Evolutionary conservation across 352 stramenopile genomes (phyloP).

Genomic region (Plasmopara muralis): DNA sequence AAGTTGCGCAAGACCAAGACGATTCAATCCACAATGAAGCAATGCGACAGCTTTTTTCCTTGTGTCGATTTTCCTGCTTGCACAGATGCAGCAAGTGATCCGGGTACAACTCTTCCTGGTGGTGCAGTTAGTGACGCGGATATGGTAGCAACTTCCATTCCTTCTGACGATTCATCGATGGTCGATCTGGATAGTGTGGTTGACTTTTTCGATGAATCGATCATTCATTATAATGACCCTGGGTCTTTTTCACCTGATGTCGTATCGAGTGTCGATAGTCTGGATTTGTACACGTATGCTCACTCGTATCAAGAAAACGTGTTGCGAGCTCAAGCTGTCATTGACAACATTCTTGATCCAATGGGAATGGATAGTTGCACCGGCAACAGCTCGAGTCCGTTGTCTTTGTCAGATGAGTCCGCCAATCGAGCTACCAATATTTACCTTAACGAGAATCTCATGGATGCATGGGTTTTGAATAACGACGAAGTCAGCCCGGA

Average conservation of each 20-base stretch:
- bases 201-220: background rate
- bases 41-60: background rate
- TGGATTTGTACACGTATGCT: conserved; percentile 8
- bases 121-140: conserved; percentile 1
- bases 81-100: background rate
- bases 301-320: conserved; percentile 13
- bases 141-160: background rate
- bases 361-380: conserved; percentile 19
- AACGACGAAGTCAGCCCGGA: conserved; percentile 1
- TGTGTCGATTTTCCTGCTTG: no score
- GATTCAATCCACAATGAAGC: conserved; percentile 2
- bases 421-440: background rate
- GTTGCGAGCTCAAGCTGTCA: conserved; percentile 16
- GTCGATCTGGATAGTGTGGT: background rate
- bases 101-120: background rate
- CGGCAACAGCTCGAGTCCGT: background rate
- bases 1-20: conserved; percentile 11
- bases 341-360: conserved; percentile 26
- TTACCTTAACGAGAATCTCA: conserved; percentile 2
- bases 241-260: conserved; percentile 29
- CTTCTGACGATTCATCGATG: background rate
- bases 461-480: conserved; percentile 4
- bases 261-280: conserved; percentile 22
- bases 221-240: conserved; percentile 2
- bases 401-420: background rate